A percentile compares a stretch with the other conserved stretches of the same genome.
Evolutionary conservation across 1,284 basidiomycete genomes (phyloP).

Genomic region (Cutaneotrichosporon sp.): DNA sequence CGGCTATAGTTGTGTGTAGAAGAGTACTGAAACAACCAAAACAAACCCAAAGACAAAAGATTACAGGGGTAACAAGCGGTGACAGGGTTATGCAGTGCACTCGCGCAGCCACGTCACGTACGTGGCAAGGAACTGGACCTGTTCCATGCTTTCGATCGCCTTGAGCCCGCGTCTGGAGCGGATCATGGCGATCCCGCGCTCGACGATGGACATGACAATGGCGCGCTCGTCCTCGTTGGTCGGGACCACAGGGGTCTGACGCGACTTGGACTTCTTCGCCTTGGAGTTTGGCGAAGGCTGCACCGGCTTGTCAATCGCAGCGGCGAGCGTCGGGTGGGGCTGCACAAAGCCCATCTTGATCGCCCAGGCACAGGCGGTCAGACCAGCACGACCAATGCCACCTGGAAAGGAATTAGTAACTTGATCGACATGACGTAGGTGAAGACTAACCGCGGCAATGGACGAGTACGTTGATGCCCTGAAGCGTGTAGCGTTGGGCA

Average conservation of each 20-base stretch:
- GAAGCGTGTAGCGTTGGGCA: slow-evolving; percentile 68
- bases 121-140: slow-evolving; percentile 74
- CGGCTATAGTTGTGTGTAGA: not conserved
- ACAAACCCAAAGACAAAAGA: not conserved
- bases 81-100: slow-evolving; percentile 1
- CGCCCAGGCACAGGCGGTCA: slow-evolving; percentile 89
- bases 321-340: slow-evolving; percentile 38
- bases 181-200: slow-evolving; percentile 67
- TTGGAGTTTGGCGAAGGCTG: not conserved
- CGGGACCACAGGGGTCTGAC: not conserved
- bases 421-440: too few relatives aligned
- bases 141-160: slow-evolving; percentile 85
- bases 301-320: not conserved
- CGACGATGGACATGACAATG: slow-evolving; percentile 57
- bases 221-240: slow-evolving; percentile 50
- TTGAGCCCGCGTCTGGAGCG: slow-evolving; percentile 70
- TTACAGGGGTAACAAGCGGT: not conserved
- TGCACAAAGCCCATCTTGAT: slow-evolving; percentile 75
- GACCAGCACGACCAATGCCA: slow-evolving; percentile 87
- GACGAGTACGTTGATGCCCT: slow-evolving; percentile 68
- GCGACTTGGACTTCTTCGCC: slow-evolving; percentile 8
- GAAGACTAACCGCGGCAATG: slow-evolving; percentile 71
- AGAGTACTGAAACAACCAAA: not conserved
- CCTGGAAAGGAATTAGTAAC: slow-evolving; percentile 20
- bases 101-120: slow-evolving; percentile 65